Evolutionary conservation across 1,284 basidiomycete genomes (phyloP), one percentile per base, ranked within the genome.

Genomic region (Schizophyllum commune): DNA sequence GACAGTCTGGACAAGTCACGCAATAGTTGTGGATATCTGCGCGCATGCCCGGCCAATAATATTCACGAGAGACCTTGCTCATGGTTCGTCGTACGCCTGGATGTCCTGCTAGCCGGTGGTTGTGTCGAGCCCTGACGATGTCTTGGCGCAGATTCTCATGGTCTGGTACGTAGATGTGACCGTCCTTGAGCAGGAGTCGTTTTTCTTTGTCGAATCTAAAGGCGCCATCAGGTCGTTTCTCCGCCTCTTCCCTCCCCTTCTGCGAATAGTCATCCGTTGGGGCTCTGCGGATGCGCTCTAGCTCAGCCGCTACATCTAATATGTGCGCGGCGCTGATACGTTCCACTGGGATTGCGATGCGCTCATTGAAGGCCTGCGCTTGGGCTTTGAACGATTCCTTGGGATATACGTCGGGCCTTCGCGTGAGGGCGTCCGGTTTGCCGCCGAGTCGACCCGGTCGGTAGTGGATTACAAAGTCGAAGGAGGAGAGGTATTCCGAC

Each of bases 41-140:
- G 1, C 66, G 59, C 68, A 72, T 78, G 20, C 70, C 68, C 0
- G 73, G 76, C 78, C 77, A 80, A 59, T 74, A 77, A 60, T 70
- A 78, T 0, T 64, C 64, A 39, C 67, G 59, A 0, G n/a, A 58
- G 0, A 68, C 58, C 0, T 59, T 19, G 0, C n/a, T 60, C 32
- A 69, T 67, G 5, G 64, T 63, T 32, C 73, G 73, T n/a, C 63
- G 39, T 1, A 64, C 58, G 0, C 71, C 71, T 11, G 72, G 67
- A 51, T 73, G 71, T 0, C 73, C 68, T 0, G 71, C 69, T 2
- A 73, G 61, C 0, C 60, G 61, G 54, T 67, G 70, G 0, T 74
- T 58, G 15, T 58, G 34, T 34, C 71, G 68, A 1, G 68, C 61
- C 0, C 71, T 5, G 1, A 60, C 52, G 0, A 32, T 32, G 2